A percentile compares a stretch with the other conserved stretches of the same genome.
phyloP scores from a whole-genome alignment of 306 rosid species.

The Citrullus colocynthis region DNA sequence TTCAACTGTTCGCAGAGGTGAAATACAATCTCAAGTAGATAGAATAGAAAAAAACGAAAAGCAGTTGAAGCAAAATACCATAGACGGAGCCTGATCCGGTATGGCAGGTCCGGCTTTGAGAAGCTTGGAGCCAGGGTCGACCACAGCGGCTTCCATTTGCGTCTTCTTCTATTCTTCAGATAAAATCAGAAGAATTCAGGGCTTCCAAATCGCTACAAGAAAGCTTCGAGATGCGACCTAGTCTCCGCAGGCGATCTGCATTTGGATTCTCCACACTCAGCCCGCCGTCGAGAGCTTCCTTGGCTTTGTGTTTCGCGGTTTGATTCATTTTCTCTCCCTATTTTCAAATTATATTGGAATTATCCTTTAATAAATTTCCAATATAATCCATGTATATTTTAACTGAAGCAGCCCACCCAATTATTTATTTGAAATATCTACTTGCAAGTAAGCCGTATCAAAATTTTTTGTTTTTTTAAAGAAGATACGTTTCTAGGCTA shows the following conservation, averaged over 20 bases:
- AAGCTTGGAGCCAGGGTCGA: conserved; percentile 76
- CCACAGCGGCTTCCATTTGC: conserved; percentile 71
- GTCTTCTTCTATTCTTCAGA: not conserved
- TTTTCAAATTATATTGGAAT: not conserved
- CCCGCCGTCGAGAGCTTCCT: not conserved
- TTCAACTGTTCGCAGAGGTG: not conserved
- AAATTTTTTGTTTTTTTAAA: no score
- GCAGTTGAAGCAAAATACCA: conserved; percentile 28
- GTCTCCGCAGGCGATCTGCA: not conserved
- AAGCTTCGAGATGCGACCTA: not conserved
- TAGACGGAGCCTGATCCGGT: conserved; percentile 86
- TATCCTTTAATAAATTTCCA: not conserved
- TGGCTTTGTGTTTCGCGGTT: not conserved
- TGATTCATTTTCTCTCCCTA: not conserved
- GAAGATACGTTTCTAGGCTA: no score
- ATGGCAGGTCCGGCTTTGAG: conserved; percentile 94
- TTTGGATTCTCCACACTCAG: not conserved
- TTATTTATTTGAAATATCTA: no score
- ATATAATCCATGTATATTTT: no score
- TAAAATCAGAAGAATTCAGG: not conserved
- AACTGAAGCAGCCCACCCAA: no score
- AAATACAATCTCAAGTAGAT: not conserved
- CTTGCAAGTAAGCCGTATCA: no score
- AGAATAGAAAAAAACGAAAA: not conserved
- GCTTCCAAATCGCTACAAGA: not conserved